Evolutionary conservation across 768 basidiomycete species (phyloP).

Genomic region (Leccinum incarnatum): DNA sequence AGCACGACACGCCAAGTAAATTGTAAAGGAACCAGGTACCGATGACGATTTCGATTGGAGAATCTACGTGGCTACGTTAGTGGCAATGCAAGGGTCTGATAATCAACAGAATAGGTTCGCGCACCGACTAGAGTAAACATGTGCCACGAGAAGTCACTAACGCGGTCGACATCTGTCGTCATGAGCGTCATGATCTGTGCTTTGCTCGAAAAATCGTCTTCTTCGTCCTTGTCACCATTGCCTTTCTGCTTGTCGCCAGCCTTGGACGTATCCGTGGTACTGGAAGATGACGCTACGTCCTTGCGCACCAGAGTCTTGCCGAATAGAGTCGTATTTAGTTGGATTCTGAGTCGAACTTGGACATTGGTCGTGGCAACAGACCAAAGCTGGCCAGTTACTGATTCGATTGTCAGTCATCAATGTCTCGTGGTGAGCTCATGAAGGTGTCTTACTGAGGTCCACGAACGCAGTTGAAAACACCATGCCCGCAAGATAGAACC

Average conservation of each 20-base stretch:
- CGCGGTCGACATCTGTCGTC: slow-evolving; percentile 91
- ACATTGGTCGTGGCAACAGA: slow-evolving; percentile 64
- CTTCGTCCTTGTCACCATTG: slow-evolving; percentile 27
- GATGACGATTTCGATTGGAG: slow-evolving; percentile 66
- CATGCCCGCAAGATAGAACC: slow-evolving; percentile 60
- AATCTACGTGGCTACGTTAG: slow-evolving; percentile 42
- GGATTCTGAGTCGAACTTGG: slow-evolving; percentile 67
- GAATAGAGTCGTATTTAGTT: slow-evolving; percentile 82
- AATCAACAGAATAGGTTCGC: slow-evolving; percentile 24
- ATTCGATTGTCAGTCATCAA: slow-evolving; percentile 7
- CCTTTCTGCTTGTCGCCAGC: slow-evolving; percentile 19
- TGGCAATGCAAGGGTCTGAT: neutral
- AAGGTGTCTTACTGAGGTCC: slow-evolving; percentile 39
- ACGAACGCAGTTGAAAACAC: slow-evolving; percentile 43
- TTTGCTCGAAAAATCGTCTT: slow-evolving; percentile 63
- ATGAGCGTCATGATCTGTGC: slow-evolving; percentile 92
- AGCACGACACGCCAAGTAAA: slow-evolving; percentile 74
- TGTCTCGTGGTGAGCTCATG: neutral
- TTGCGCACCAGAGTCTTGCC: slow-evolving; percentile 85
- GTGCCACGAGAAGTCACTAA: slow-evolving; percentile 83
- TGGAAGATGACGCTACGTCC: slow-evolving; percentile 69
- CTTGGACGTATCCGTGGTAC: slow-evolving; percentile 25
- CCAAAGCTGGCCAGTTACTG: slow-evolving; percentile 68
- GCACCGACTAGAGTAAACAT: slow-evolving; percentile 69
- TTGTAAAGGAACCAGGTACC: slow-evolving; percentile 75